phyloP scores from a whole-genome alignment of 2,329 filamentous ascomycete genomes.

The Dactylonectria macrodidyma region DNA sequence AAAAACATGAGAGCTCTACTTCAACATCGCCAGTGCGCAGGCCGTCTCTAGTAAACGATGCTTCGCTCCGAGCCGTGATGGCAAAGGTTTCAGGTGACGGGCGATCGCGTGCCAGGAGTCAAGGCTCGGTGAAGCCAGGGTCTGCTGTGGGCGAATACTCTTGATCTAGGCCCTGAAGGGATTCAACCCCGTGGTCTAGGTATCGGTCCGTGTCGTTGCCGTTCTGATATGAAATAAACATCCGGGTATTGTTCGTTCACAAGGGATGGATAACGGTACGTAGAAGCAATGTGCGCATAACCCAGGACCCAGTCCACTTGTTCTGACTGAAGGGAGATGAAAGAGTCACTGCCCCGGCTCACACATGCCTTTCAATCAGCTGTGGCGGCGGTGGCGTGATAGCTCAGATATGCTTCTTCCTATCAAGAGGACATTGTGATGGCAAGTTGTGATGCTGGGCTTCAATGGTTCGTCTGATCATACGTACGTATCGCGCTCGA shows the following conservation, averaged over 20 bases:
- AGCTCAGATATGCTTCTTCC: constrained; percentile 1
- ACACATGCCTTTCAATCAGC: neutral
- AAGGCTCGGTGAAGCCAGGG: neutral
- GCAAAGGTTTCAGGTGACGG: constrained; percentile 27
- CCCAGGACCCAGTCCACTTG: neutral
- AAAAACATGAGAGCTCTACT: neutral
- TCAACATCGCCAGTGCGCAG: neutral
- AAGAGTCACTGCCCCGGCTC: neutral
- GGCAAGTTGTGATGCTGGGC: neutral
- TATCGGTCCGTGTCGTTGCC: constrained; percentile 3
- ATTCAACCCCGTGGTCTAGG: neutral
- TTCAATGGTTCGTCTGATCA: neutral
- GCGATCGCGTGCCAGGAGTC: constrained; percentile 5
- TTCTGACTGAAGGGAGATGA: neutral
- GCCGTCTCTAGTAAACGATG: neutral
- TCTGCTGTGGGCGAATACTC: constrained; percentile 6
- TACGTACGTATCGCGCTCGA: neutral
- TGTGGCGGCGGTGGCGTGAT: constrained; percentile 9
- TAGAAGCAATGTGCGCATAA: neutral
- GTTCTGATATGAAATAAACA: neutral
- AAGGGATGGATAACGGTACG: neutral
- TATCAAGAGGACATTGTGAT: neutral
- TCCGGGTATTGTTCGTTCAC: neutral
- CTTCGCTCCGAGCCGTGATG: constrained; percentile 20
- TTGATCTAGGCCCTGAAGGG: constrained; percentile 12